Percentiles rank a stretch among this genome's conserved stretches.
phyloP scores from a whole-genome alignment of 768 basidiomycete species.

The Postia placenta region DNA sequence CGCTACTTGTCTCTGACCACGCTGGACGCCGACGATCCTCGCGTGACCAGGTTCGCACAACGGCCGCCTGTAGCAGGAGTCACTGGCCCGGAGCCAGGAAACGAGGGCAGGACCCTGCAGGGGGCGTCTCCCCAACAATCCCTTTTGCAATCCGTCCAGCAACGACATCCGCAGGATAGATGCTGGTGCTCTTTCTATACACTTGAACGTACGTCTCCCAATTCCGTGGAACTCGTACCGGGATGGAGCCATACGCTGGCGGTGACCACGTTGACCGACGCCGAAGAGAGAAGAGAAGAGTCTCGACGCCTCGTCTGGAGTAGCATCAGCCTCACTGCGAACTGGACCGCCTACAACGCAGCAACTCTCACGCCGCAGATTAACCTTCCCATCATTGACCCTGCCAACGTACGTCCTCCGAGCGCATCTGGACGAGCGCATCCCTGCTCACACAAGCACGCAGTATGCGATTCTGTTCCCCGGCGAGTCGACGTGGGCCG shows the following conservation, averaged over 20 bases:
- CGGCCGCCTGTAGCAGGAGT: slow-evolving; percentile 9
- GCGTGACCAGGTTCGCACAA: slow-evolving; percentile 15
- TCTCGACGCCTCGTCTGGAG: slow-evolving; percentile 74
- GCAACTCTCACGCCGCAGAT: slow-evolving; percentile 28
- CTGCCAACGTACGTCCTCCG: slow-evolving; percentile 48
- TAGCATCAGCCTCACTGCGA: slow-evolving; percentile 55
- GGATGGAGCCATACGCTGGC: slow-evolving; percentile 60
- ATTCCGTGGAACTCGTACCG: slow-evolving; percentile 47
- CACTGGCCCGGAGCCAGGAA: not conserved
- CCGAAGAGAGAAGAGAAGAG: slow-evolving; percentile 64
- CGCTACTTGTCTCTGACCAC: slow-evolving; percentile 48
- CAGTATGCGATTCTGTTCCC: slow-evolving; percentile 73
- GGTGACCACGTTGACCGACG: slow-evolving; percentile 44
- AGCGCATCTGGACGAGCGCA: not conserved
- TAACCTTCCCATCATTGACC: slow-evolving; percentile 53
- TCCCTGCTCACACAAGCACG: not conserved
- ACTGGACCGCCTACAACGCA: slow-evolving; percentile 54
- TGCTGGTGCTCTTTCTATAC: slow-evolving; percentile 35
- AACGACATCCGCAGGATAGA: not conserved
- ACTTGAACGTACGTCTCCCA: slow-evolving; percentile 45
- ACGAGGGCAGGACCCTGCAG: not conserved
- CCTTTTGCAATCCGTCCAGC: not conserved
- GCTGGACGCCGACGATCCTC: slow-evolving; percentile 53
- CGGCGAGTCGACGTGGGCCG: slow-evolving; percentile 48
- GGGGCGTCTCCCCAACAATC: not conserved